phyloP scores from a whole-genome alignment of 1,284 basidiomycete species.

The Sanghuangporus weigelae region DNA sequence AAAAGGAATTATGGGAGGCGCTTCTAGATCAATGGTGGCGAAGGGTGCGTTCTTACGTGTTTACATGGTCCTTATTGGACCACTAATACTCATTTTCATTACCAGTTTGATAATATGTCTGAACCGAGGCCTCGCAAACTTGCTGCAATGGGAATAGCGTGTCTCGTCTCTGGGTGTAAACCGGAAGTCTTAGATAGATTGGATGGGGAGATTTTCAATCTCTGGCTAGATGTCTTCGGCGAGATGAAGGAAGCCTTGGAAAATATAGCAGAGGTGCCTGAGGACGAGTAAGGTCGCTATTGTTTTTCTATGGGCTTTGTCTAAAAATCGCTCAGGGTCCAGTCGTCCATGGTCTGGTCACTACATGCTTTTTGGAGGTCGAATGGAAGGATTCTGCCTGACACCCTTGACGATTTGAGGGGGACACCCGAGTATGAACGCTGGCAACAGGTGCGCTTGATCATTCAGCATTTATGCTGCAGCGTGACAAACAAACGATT shows the following conservation, averaged over 20 bases:
- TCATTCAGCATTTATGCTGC: conserved; percentile 11
- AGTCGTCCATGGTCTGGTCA: conserved; percentile 19
- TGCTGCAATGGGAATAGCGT: conserved; percentile 67
- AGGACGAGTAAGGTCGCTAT: conserved; percentile 26
- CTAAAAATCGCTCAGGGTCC: not conserved
- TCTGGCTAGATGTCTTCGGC: conserved; percentile 87
- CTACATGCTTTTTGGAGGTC: conserved; percentile 65
- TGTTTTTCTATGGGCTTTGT: not conserved
- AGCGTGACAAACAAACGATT: not conserved
- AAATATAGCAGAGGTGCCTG: conserved; percentile 34
- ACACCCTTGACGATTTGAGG: conserved; percentile 47
- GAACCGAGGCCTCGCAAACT: conserved; percentile 73
- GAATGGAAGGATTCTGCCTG: conserved; percentile 26
- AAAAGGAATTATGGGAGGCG: conserved; percentile 54
- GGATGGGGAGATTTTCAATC: conserved; percentile 73
- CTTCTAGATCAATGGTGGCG: conserved; percentile 78
- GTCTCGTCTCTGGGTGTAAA: conserved; percentile 63
- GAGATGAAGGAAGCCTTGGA: conserved; percentile 72
- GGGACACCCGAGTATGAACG: conserved; percentile 66
- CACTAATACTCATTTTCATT: not conserved
- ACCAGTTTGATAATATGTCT: conserved; percentile 80
- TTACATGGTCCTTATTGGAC: not conserved
- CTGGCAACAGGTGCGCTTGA: conserved; percentile 50
- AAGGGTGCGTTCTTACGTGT: conserved; percentile 41
- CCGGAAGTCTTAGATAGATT: conserved; percentile 67